Percentiles rank a stretch among this genome's conserved stretches.
Evolutionary conservation across 2,329 filamentous ascomycete genomes (phyloP).

Genomic region (Pseudogymnoascus sp.): DNA sequence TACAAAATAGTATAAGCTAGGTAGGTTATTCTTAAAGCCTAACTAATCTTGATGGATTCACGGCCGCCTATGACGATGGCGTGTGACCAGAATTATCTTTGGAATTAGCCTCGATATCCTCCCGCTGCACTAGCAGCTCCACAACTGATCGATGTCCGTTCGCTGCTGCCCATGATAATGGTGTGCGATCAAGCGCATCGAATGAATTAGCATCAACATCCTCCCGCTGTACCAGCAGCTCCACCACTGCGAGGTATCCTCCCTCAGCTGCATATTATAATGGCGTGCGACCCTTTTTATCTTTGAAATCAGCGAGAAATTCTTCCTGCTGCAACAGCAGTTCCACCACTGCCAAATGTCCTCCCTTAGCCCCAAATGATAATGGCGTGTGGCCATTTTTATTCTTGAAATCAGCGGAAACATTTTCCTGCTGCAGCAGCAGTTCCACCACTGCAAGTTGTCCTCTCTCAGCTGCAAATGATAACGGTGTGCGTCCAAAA

Average conservation of each 20-base stretch:
- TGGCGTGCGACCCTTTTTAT: neutral
- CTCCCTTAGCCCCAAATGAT: conserved; percentile 22
- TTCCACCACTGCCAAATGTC: conserved; percentile 22
- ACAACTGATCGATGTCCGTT: neutral
- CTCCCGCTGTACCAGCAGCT: neutral
- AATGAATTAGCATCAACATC: conserved; percentile 2
- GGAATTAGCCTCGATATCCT: neutral
- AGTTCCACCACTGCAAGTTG: neutral
- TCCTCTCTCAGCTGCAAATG: neutral
- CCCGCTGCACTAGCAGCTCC: neutral
- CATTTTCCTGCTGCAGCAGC: neutral
- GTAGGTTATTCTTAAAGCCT: too few relatives aligned
- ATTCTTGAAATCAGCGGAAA: neutral
- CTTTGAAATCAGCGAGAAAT: neutral
- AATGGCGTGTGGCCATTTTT: conserved; percentile 17
- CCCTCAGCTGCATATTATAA: neutral
- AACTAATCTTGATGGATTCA: too few relatives aligned
- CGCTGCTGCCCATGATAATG: neutral
- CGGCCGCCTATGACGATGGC: neutral
- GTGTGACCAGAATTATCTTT: neutral
- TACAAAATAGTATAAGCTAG: too few relatives aligned
- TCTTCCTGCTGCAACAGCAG: conserved; percentile 19
- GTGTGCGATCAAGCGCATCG: neutral
- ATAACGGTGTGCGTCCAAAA: neutral
- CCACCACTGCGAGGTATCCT: neutral